A percentile compares a stretch with the other conserved stretches of the same genome.
These are phyloP conservation scores for Fusarium nurragi DNA, from an alignment of 2,329 filamentous ascomycete genomes.

Conservation along the genomic window DNA sequence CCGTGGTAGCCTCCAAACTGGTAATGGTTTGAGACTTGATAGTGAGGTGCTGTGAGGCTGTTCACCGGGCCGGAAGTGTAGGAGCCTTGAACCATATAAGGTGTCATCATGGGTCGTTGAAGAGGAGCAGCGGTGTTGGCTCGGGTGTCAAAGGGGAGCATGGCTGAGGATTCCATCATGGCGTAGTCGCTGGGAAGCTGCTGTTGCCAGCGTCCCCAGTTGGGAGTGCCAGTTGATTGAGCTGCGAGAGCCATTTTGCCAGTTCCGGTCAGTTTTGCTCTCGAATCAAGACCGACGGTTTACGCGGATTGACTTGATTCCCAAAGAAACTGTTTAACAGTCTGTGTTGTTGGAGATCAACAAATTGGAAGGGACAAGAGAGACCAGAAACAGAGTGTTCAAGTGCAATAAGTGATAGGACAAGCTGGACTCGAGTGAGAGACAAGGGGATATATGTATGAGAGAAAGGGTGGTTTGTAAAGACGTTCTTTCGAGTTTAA, in stretches of 20 bases:
- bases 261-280: conserved; percentile 38
- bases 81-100: conserved; percentile 57
- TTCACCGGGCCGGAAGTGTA: conserved; percentile 58
- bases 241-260: conserved; percentile 58
- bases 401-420: conserved; percentile 20
- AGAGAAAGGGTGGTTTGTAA: conserved; percentile 30
- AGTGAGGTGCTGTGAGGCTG: conserved; percentile 55
- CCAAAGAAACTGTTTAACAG: conserved; percentile 8
- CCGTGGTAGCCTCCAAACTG: conserved; percentile 56
- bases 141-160: conserved; percentile 62
- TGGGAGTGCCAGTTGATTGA: conserved; percentile 55
- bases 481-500: conserved; percentile 26
- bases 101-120: conserved; percentile 55
- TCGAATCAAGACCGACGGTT: conserved; percentile 40
- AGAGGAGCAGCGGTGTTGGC: conserved; percentile 50
- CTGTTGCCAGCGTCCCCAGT: conserved; percentile 66
- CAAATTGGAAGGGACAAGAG: conserved; percentile 3
- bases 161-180: conserved; percentile 58
- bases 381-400: conserved; percentile 6
- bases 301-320: conserved; percentile 1
- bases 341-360: conserved; percentile 10
- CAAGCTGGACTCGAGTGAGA: conserved; percentile 9
- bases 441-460: conserved; percentile 28
- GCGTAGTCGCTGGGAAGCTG: conserved; percentile 59
- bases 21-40: conserved; percentile 55